Conservation (phyloP, 331 rosid genomes). For the Phaseolus coccineus region DNA sequence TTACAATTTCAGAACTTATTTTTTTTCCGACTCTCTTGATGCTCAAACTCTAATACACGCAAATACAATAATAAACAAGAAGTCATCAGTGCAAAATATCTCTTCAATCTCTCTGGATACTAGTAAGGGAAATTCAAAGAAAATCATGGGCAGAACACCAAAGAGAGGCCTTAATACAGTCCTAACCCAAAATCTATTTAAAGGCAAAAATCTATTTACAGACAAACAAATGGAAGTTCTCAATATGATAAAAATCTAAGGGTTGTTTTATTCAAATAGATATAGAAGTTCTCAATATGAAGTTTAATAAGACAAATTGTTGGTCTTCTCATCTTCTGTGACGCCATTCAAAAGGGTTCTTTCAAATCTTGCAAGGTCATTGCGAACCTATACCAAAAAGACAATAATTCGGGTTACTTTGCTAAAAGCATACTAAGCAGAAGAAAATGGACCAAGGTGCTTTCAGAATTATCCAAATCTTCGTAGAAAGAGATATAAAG, state of each 20-base stretch:
- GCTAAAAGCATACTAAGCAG: background rate
- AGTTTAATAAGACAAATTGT: conserved; percentile 22
- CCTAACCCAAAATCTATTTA: background rate
- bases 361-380: conserved; percentile 4
- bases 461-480: conserved; percentile 8
- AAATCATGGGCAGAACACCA: conserved; percentile 22
- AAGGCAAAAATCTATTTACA: background rate
- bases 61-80: background rate
- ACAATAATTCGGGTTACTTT: conserved; percentile 9
- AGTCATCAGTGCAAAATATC: conserved; percentile 14
- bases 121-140: background rate
- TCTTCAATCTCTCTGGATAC: background rate
- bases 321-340: background rate
- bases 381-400: conserved; percentile 21
- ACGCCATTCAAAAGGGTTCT: conserved; percentile 25
- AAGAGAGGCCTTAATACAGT: background rate
- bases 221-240: background rate
- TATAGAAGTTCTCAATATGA: conserved; percentile 18
- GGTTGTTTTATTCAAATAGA: background rate
- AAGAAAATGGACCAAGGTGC: background rate
- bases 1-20: background rate
- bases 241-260: background rate
- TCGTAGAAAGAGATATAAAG: conserved; percentile 3
- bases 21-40: background rate
- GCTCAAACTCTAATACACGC: background rate